A percentile compares a stretch with the other conserved stretches of the same genome.
Conservation (phyloP, 225 moss, liverwort and hornwort genomes). For the Marchantia paleacea region DNA sequence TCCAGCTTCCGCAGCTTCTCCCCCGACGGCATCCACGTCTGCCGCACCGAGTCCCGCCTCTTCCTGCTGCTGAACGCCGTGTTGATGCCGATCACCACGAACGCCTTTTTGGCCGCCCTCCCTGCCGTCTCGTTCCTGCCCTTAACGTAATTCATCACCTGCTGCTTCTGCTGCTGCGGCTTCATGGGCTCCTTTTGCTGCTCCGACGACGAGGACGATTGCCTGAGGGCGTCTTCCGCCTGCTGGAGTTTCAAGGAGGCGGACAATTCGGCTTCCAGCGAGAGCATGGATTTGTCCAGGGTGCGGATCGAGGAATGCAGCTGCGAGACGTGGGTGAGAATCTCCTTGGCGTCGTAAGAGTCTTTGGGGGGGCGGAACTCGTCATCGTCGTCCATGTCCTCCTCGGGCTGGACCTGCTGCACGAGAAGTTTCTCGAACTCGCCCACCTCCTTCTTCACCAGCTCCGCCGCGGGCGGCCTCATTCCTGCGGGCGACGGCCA, state of each 20-base stretch:
- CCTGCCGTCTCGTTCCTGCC: not conserved
- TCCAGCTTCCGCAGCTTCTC: slow-evolving; percentile 33
- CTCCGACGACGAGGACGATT: not conserved
- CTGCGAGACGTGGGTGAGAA: slow-evolving; percentile 14
- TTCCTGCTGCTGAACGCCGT: slow-evolving; percentile 39
- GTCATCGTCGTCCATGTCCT: not conserved
- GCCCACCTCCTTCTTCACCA: not conserved
- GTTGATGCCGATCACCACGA: slow-evolving; percentile 37
- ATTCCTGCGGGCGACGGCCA: not conserved
- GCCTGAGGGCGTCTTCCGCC: not conserved
- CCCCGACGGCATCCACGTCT: slow-evolving; percentile 37
- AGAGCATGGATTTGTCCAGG: slow-evolving; percentile 10
- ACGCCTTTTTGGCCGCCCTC: slow-evolving; percentile 22
- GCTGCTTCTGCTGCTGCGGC: not conserved
- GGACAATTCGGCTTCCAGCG: slow-evolving; percentile 20
- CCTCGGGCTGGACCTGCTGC: not conserved
- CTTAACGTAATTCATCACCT: slow-evolving; percentile 1
- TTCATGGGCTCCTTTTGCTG: not conserved
- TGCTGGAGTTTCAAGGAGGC: slow-evolving; percentile 5
- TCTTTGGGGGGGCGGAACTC: slow-evolving; percentile 13
- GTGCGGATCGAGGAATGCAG: slow-evolving; percentile 22
- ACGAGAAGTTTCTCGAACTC: slow-evolving; percentile 9
- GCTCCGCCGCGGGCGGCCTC: not conserved
- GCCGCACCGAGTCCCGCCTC: slow-evolving; percentile 31
- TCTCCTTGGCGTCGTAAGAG: slow-evolving; percentile 3